These are phyloP conservation scores for Kazachstania bromeliacearum DNA, from an alignment of 805 yeast genomes.

Conservation along the genomic window DNA sequence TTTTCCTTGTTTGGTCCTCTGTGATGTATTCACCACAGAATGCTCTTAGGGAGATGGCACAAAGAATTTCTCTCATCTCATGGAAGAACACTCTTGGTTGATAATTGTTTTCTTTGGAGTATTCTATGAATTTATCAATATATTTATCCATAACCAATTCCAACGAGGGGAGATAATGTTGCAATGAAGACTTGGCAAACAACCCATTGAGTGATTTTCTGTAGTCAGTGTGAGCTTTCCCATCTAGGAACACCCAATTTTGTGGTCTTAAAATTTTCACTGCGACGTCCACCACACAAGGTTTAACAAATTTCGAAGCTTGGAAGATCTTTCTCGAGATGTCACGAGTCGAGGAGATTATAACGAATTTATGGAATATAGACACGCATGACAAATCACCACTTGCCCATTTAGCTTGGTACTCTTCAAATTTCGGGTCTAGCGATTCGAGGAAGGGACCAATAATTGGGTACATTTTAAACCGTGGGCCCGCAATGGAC, in stretches of 20 bases:
- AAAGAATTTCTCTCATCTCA: slow-evolving; percentile 89
- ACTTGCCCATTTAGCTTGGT: slow-evolving; percentile 85
- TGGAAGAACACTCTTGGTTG: slow-evolving; percentile 72
- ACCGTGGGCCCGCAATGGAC: slow-evolving; percentile 78
- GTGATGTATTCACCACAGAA: slow-evolving; percentile 95
- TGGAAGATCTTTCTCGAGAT: slow-evolving; percentile 78
- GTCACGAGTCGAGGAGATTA: slow-evolving; percentile 83
- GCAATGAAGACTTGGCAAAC: slow-evolving; percentile 76
- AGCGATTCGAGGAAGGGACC: slow-evolving; percentile 93
- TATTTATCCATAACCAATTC: slow-evolving; percentile 80
- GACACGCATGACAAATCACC: slow-evolving; percentile 96
- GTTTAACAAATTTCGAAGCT: slow-evolving; percentile 83
- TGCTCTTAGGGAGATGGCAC: slow-evolving; percentile 86
- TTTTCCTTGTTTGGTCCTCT: slow-evolving; percentile 75
- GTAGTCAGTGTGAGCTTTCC: slow-evolving; percentile 90
- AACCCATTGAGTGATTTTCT: slow-evolving; percentile 84
- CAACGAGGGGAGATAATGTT: slow-evolving; percentile 73
- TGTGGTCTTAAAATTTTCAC: slow-evolving; percentile 86
- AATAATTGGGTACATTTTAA: slow-evolving; percentile 86
- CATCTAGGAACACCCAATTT: slow-evolving; percentile 97
- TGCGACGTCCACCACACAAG: slow-evolving; percentile 98
- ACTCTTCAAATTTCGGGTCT: slow-evolving; percentile 93
- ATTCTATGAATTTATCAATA: slow-evolving; percentile 51
- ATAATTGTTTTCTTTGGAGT: slow-evolving; percentile 43
- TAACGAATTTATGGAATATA: slow-evolving; percentile 95